Base-by-base conservation (phyloP, 371 early-diverging fungal genomes). In the Batkoa obscura region DNA sequence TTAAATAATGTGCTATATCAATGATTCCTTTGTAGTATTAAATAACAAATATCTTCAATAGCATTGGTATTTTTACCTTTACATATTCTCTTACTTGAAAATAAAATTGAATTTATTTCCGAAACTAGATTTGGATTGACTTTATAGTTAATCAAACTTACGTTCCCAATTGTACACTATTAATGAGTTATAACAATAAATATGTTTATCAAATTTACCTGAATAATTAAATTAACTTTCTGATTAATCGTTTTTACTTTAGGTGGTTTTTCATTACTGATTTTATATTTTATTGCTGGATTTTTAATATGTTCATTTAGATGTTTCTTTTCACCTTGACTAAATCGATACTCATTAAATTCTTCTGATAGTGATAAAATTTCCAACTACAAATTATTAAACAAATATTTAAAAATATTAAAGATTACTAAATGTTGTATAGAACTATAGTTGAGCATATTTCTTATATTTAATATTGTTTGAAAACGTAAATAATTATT, bases 301-400 rank as follows among this genome's bases (percentile, higher is more conserved):
- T 71, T 46, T 17, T 66, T 69, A 4, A 60, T 61, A 2, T 72
- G 1, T 0, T 59, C 42, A 43, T 66, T 73, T 15, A 78, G 61
- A 43, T 68, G 62, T 1, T 64, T 57, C 55, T 72, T 74, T 35
- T 77, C 80, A 8, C 73, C 74, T 2, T 60, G 31, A 12, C 67
- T 60, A 37, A 70, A 67, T 41, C 74, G 58, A 23, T 68, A 36
- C 1, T 60, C 62, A 1, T 60, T 56, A 57, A 72, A 71, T 59
- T 79, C 79, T 39, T 68, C 65, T n/a, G 71, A 64, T 5, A 61
- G 56, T 34, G 66, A 59, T 3, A 79, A 41, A 1, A 70, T n/a
- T 1, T 63, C 56, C 1, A 79, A 61, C 74, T 72, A 55, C 9
- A 42, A 32, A 49, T 17, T 15, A 53, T 23, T 15, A 10, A 23